Base-by-base conservation (phyloP, 169 alveolate species). In the Cryptosporidium canis region DNA sequence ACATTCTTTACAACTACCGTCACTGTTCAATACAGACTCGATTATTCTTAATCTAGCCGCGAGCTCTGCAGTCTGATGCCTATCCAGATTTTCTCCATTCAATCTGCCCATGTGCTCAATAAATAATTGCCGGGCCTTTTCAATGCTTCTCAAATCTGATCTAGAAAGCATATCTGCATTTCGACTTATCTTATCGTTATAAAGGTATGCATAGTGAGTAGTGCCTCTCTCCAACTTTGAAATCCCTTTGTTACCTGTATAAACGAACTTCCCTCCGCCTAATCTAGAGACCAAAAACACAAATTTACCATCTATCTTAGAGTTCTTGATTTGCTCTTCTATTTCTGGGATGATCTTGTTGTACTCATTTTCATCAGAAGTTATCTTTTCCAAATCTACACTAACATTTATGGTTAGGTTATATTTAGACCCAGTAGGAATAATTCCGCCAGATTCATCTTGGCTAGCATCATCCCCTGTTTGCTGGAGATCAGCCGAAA, bases 141-240 rank as follows among this genome's bases (percentile, higher is more conserved):
- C 87, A 21, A 77, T 77, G 31, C 6, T 33, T 39, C 87, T 55
- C 27, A 77, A 61, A 56, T 77, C 87, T 77, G 87, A n/a, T 9
- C 87, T 33, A n/a, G 87, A 77, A 21, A 58, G 71, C 33, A 43
- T 21, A 58, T 77, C 77, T 39, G 41, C 47, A 6, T 77, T 45
- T 1, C 41, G 29, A 12, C n/a, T 39, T 16, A 9, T 31, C 24
- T 8, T 43, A 31, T 18, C 63, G 58, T 56, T 77, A 33, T 58
- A 77, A 29, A 77, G 66, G 39, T 56, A 56, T 41, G 87, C 87
- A 77, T 77, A 77, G 61, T 77, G 61, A 58, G 33, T 37, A 24
- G 72, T 24, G 18, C 63, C 63, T 7, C 43, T 35, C 33, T 53
- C 77, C n/a, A 77, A 35, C 12, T 35, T 35, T 6, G 72, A 39